Conservation (phyloP, 2,329 filamentous ascomycete genomes). For the Beauveria asiatica region DNA sequence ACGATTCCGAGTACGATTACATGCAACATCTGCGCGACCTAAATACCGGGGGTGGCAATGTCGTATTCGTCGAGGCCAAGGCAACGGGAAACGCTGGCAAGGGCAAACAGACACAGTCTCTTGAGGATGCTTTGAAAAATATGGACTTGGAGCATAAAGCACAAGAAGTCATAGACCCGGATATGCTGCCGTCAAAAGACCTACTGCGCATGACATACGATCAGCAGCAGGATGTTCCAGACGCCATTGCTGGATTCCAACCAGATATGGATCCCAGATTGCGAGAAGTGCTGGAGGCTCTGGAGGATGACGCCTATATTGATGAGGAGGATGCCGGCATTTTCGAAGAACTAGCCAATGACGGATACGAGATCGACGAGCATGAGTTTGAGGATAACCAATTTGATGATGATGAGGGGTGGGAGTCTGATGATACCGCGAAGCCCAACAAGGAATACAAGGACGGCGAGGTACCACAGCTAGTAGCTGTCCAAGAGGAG, state of each 20-base stretch:
- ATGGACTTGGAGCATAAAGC: constrained; percentile 47
- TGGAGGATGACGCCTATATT: constrained; percentile 93
- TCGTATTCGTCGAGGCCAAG: constrained; percentile 75
- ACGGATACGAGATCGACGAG: constrained; percentile 65
- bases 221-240: constrained; percentile 85
- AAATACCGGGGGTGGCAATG: constrained; percentile 62
- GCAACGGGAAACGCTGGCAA: constrained; percentile 47
- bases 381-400: constrained; percentile 68
- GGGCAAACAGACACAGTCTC: constrained; percentile 63
- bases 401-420: constrained; percentile 66
- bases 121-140: constrained; percentile 74
- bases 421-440: constrained; percentile 90
- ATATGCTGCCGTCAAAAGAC: constrained; percentile 72
- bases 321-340: constrained; percentile 78
- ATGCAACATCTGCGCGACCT: constrained; percentile 98
- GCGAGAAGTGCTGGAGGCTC: constrained; percentile 81
- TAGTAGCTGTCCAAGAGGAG: constrained; percentile 37
- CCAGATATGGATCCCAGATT: constrained; percentile 95
- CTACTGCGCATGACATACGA: constrained; percentile 73
- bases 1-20: constrained; percentile 95
- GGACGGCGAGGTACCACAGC: constrained; percentile 37
- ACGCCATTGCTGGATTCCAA: constrained; percentile 86
- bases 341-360: constrained; percentile 64
- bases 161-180: constrained; percentile 57
- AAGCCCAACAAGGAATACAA: constrained; percentile 58